A percentile compares a stretch with the other conserved stretches of the same genome.
These are phyloP conservation scores for Daphne laureola DNA, from an alignment of 441 rosid genomes.

Conservation along the genomic window DNA sequence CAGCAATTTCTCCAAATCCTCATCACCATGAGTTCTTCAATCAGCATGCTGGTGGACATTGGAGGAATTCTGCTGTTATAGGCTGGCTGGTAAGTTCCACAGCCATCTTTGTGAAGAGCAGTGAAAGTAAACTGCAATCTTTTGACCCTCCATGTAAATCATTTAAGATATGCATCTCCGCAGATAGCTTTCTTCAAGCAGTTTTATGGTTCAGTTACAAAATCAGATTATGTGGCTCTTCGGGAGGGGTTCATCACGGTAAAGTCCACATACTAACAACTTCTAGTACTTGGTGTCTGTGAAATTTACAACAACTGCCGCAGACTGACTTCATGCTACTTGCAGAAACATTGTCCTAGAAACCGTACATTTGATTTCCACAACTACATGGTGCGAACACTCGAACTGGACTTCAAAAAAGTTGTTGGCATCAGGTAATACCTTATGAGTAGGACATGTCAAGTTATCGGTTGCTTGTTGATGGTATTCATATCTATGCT, in stretches of 20 bases:
- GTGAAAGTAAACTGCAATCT: not conserved
- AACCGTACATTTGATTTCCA: conserved; percentile 41
- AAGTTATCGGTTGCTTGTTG: not conserved
- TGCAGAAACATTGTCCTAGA: conserved; percentile 38
- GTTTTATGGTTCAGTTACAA: conserved; percentile 63
- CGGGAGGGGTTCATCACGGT: conserved; percentile 72
- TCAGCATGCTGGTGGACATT: conserved; percentile 45
- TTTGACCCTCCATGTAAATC: not conserved
- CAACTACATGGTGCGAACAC: conserved; percentile 52
- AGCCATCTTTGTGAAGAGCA: not conserved
- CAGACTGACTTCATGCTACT: not conserved
- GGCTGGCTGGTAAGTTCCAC: conserved; percentile 56
- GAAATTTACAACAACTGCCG: too few relatives aligned
- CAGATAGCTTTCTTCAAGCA: conserved; percentile 81
- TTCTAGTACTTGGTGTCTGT: not conserved
- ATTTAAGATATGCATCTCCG: conserved; percentile 5
- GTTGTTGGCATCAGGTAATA: conserved; percentile 72
- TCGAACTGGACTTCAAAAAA: conserved; percentile 55
- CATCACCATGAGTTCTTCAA: conserved; percentile 22
- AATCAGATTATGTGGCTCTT: conserved; percentile 65
- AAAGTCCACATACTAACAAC: conserved; percentile 4
- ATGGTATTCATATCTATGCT: not conserved
- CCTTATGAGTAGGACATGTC: not conserved
- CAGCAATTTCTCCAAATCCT: conserved; percentile 5
- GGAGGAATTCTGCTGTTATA: conserved; percentile 53